Evolutionary conservation across 495 filamentous ascomycete species (phyloP).

Genomic region (Penicillium atrosanguineum): DNA sequence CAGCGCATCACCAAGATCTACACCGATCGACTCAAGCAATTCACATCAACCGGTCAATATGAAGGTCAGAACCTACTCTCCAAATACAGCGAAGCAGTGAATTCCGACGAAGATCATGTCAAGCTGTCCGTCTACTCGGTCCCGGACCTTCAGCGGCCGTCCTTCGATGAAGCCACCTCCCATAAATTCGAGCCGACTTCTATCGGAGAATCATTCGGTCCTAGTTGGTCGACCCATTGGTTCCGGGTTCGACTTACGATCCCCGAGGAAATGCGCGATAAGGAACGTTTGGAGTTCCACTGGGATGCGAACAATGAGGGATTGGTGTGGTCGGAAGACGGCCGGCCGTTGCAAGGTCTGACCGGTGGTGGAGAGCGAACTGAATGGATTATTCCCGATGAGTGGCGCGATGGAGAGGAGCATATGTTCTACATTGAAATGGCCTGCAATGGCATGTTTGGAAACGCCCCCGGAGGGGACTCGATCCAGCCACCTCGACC

Average conservation of each 20-base stretch:
- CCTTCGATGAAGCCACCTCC: slow-evolving; percentile 85
- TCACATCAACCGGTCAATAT: slow-evolving; percentile 81
- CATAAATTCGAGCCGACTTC: slow-evolving; percentile 73
- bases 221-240: slow-evolving; percentile 99
- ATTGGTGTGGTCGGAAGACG: slow-evolving; percentile 84
- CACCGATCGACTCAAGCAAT: slow-evolving; percentile 76
- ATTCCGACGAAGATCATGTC: slow-evolving; percentile 69
- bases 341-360: slow-evolving; percentile 84
- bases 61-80: slow-evolving; percentile 69
- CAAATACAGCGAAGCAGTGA: slow-evolving; percentile 74
- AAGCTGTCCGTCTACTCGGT: slow-evolving; percentile 86
- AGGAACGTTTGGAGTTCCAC: slow-evolving; percentile 83
- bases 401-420: slow-evolving; percentile 76
- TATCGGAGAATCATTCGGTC: slow-evolving; percentile 80
- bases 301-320: slow-evolving; percentile 95
- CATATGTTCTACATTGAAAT: slow-evolving; percentile 95
- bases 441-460: slow-evolving; percentile 99
- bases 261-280: slow-evolving; percentile 65
- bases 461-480: slow-evolving; percentile 82
- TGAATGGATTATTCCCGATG: slow-evolving; percentile 85
- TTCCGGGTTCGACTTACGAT: slow-evolving; percentile 79
- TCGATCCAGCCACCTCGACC: slow-evolving; percentile 85
- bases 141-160: slow-evolving; percentile 72
- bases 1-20: slow-evolving; percentile 87
- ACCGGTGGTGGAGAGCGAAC: slow-evolving; percentile 87